Evolutionary conservation across 169 alveolate genomes (phyloP).

Genomic region (Plasmodium gallinaceum): DNA sequence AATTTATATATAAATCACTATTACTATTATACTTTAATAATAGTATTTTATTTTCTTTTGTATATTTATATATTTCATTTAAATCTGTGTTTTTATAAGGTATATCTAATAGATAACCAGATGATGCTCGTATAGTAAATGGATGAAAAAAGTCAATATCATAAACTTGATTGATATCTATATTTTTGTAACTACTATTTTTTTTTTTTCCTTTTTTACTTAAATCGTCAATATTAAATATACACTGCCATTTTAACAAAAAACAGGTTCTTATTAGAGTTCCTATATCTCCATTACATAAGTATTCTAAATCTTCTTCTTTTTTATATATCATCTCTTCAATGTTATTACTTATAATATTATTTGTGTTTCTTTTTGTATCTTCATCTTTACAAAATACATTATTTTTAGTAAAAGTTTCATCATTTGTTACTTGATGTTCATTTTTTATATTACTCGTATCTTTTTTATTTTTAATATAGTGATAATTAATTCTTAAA

Average conservation of each 20-base stretch:
- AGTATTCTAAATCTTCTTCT: conserved; percentile 11
- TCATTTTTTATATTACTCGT: background rate
- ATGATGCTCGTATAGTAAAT: conserved; percentile 56
- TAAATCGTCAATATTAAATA: conserved; percentile 32
- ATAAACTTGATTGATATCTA: conserved; percentile 30
- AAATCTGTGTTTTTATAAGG: conserved; percentile 46
- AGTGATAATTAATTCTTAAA: background rate
- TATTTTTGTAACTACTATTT: conserved; percentile 2
- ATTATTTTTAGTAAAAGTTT: background rate
- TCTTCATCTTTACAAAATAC: background rate
- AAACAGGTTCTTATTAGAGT: conserved; percentile 68
- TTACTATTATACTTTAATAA: conserved; percentile 25
- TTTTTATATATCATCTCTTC: background rate
- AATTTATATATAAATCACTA: conserved; percentile 42
- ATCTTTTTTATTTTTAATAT: background rate
- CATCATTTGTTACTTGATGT: background rate
- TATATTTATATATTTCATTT: conserved; percentile 36
- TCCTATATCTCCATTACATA: conserved; percentile 75
- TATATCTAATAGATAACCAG: conserved; percentile 56
- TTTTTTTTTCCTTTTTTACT: background rate
- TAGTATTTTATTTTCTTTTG: conserved; percentile 58
- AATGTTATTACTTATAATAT: background rate
- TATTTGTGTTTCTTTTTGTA: background rate
- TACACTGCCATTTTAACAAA: conserved; percentile 69
- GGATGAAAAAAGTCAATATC: conserved; percentile 71